Conservation (phyloP, 2,329 filamentous ascomycete genomes). For the Fusarium albosuccineum region DNA sequence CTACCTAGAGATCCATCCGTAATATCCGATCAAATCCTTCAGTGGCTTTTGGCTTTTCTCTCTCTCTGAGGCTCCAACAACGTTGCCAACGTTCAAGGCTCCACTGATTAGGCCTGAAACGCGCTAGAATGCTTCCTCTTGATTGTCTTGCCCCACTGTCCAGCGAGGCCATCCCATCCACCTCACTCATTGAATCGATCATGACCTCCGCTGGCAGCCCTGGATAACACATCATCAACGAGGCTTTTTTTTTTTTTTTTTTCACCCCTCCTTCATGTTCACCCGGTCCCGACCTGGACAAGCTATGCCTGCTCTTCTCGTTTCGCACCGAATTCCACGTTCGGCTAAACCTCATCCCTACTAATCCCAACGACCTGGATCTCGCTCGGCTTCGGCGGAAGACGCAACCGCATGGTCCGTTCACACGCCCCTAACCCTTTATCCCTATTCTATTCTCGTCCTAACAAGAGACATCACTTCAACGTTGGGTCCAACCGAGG, state of each 20-base stretch:
- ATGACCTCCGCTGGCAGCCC: background rate
- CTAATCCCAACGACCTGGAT: conserved; percentile 1
- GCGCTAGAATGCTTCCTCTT: conserved; percentile 23
- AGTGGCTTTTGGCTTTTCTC: conserved; percentile 22
- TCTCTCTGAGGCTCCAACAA: background rate
- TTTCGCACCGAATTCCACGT: background rate
- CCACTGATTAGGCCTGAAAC: conserved; percentile 31
- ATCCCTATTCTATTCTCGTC: background rate
- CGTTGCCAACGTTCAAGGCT: conserved; percentile 5
- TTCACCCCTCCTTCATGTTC: background rate
- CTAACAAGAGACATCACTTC: background rate
- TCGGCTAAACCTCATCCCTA: background rate
- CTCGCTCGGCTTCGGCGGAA: background rate
- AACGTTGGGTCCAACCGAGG: conserved; percentile 3
- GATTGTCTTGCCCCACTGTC: conserved; percentile 10
- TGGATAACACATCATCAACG: background rate
- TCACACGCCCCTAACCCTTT: background rate
- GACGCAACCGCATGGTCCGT: conserved; percentile 2
- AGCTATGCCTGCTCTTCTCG: background rate
- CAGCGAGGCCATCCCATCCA: background rate
- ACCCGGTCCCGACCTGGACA: background rate
- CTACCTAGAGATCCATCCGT: too few relatives aligned
- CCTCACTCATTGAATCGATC: background rate
- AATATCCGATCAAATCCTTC: conserved; percentile 12
- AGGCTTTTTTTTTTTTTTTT: background rate